phyloP scores from a whole-genome alignment of 805 yeast genomes.

The Yarrowia sp. region DNA sequence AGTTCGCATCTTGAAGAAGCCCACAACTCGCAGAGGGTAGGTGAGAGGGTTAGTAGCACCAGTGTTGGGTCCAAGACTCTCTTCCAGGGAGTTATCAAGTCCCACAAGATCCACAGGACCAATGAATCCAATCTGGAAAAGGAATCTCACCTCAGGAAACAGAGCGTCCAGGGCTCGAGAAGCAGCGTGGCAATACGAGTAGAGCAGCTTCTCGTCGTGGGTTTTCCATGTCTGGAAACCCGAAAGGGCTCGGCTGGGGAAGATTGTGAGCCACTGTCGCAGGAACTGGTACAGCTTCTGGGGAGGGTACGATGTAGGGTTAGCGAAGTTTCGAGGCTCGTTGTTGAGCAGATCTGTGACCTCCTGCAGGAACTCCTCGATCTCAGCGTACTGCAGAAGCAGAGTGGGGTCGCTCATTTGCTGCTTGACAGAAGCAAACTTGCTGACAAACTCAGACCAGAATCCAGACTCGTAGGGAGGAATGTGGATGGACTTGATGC shows the following conservation, averaged over 20 bases:
- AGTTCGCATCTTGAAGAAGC: constrained; percentile 32
- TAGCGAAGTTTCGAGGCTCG: constrained; percentile 10
- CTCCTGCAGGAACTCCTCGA: constrained; percentile 6
- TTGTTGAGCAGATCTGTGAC: not conserved
- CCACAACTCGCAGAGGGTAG: constrained; percentile 23
- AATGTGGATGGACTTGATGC: constrained; percentile 49
- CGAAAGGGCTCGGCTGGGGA: constrained; percentile 45
- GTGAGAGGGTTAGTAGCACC: constrained; percentile 11
- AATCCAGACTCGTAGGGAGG: constrained; percentile 49
- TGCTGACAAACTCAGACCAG: constrained; percentile 47
- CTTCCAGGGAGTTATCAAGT: constrained; percentile 30
- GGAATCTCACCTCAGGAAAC: constrained; percentile 52
- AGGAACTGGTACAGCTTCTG: constrained; percentile 43
- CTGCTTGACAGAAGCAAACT: constrained; percentile 39
- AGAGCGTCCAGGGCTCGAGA: constrained; percentile 50
- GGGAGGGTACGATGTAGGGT: constrained; percentile 43
- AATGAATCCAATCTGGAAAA: constrained; percentile 50
- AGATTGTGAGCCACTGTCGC: constrained; percentile 46
- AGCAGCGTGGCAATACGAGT: constrained; percentile 50
- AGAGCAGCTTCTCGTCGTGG: constrained; percentile 43
- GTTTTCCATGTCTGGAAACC: constrained; percentile 22
- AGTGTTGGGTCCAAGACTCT: not conserved
- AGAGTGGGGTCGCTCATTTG: constrained; percentile 3
- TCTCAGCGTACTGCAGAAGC: constrained; percentile 8
- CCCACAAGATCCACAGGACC: constrained; percentile 49